Base-by-base conservation (phyloP, 805 yeast species). In the Starmerella stellata region DNA sequence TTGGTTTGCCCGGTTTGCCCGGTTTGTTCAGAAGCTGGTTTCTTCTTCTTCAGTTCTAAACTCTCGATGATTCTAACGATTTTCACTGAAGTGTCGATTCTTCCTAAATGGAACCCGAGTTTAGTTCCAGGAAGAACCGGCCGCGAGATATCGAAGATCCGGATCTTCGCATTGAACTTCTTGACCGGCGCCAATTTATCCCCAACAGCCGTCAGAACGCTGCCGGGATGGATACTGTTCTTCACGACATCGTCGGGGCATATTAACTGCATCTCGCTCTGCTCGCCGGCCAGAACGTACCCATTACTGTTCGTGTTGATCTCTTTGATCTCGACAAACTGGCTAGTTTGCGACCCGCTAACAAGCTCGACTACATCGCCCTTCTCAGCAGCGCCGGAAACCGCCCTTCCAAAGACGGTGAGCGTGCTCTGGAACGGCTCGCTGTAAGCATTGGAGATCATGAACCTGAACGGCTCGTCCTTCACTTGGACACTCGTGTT, bases 61-160 rank as follows among this genome's bases (percentile, higher is more conserved):
- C 55, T 33, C 44, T 60, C 48, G 41, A 57, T 44, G 47, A 74
- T 65, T 43, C 67, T 67, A 32, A 64, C 51, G 17, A 83, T 60
- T 45, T 74, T 68, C 4, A 82, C 82, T 1, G 90, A 80, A 31
- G 72, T 70, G 32, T 75, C 72, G 20, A 72, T 66, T 41, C 80
- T 74, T 44, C 85, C 83, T 43, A 85, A 67, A 58, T 83, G 82
- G 38, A 81, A 55, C 30, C 81, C 69, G 46, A 82, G 66, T 30
- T 85, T 76, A 0, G 92, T 67, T 5, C 95, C 95, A 13, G 76
- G 74, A 30, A 83, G 59, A 34, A 83, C 57, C 1, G 95, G 95
- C 46, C 79, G 66, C 27, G 65, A 65, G 50, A 74, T 54, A 40
- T 77, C 77, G 47, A 87, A 87, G 4, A 76, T 62, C 30, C 66